Evolutionary conservation across 75 land plant genomes (phyloP).

Genomic region (Sequoia sempervirens): DNA sequence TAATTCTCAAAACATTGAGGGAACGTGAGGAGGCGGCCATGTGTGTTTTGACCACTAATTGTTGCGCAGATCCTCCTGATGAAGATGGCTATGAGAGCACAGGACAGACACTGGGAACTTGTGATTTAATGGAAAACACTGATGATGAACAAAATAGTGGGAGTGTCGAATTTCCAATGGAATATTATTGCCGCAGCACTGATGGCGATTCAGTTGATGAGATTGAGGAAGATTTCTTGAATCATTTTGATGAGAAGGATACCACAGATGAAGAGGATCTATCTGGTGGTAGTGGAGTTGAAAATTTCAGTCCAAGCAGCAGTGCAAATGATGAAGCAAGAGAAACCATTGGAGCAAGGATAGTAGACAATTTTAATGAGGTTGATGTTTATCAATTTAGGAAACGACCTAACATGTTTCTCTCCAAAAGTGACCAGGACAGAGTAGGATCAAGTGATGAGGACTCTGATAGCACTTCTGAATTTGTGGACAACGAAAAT

Average conservation of each 20-base stretch:
- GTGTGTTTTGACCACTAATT: slow-evolving; percentile 24
- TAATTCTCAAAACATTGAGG: slow-evolving; percentile 63
- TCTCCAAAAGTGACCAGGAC: slow-evolving; percentile 20
- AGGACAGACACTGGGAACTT: slow-evolving; percentile 27
- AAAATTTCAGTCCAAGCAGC: slow-evolving; percentile 13
- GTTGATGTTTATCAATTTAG: slow-evolving; percentile 7
- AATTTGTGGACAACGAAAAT: neutral
- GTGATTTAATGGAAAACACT: slow-evolving; percentile 20
- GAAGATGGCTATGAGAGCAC: slow-evolving; percentile 38
- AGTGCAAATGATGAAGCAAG: neutral
- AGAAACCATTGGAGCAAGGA: neutral
- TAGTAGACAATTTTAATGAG: neutral
- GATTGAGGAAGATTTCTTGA: slow-evolving; percentile 52
- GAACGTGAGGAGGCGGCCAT: slow-evolving; percentile 61
- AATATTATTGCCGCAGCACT: slow-evolving; percentile 16
- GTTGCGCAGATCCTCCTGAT: slow-evolving; percentile 22
- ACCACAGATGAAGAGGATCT: slow-evolving; percentile 10
- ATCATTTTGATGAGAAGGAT: slow-evolving; percentile 26
- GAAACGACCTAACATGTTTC: slow-evolving; percentile 13
- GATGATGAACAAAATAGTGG: slow-evolving; percentile 23
- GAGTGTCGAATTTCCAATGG: slow-evolving; percentile 7
- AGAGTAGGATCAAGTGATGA: slow-evolving; percentile 30
- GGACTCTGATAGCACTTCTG: slow-evolving; percentile 8
- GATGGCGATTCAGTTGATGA: slow-evolving; percentile 27
- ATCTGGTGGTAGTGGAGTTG: slow-evolving; percentile 7